Evolutionary conservation across 805 yeast genomes (phyloP), one percentile per base, ranked within the genome.

Genomic region (Ogataea minuta): DNA sequence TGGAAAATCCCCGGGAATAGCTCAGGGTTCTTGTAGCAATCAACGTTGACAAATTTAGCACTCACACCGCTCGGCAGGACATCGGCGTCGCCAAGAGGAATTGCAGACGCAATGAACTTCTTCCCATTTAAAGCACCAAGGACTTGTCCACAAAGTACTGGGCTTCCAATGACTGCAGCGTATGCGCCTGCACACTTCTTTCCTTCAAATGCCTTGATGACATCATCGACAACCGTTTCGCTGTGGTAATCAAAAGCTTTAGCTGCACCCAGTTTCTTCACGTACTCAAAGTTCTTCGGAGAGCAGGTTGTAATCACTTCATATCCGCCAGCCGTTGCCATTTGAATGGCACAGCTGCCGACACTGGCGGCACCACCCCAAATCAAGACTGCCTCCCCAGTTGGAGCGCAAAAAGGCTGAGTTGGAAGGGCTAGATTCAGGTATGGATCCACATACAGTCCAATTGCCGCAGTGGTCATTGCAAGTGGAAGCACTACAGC

Each of bases 141-240:
- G 25, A 31, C 27, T 11, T 16, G 23, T 4, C 25, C 10, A 30
- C 16, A 14, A 11, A 14, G 11, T 8, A 14, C 54, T 63, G 39
- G 55, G 62, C 4, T 69, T 68, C 25, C 31, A 8, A 4, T 7
- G 5, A 15, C 19, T 8, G 7, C 7, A 11, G 28, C 24, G 12
- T 29, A 9, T 23, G 6, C 57, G 45, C 47, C 47, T 13, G 37
- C 41, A 7, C 24, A 31, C 8, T 21, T 23, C 25, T 43, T 30
- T 15, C 34, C 44, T 19, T 32, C 27, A 11, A 43, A 28, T 15
- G 14, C 23, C 6, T 27, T 25, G 7, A 31, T 24, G 11, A 43
- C 25, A 16, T 40, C 34, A 16, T 39, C 31, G 12, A 17, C 28
- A n/a, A 40, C 47, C 19, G 26, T 23, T 2, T 12, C 14, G 28